Percentiles rank a stretch among this genome's conserved stretches.
phyloP scores from a whole-genome alignment of 2,329 filamentous ascomycete genomes.

The Elsinoe perseae region DNA sequence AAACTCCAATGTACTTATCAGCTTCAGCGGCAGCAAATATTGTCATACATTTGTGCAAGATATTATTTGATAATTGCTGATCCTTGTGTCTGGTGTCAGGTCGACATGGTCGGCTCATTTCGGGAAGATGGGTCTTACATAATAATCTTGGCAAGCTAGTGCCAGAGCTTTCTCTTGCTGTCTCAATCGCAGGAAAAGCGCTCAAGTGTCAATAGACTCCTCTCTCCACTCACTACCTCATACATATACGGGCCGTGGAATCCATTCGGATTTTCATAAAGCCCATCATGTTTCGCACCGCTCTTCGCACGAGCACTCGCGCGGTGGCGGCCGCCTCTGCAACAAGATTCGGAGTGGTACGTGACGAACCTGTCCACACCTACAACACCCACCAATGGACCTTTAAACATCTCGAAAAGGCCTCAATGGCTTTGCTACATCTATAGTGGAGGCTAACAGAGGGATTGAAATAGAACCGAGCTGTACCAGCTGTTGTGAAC shows the following conservation, averaged over 20 bases:
- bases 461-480: slow-evolving; percentile 65
- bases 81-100: neutral
- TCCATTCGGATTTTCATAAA: slow-evolving; percentile 18
- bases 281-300: slow-evolving; percentile 88
- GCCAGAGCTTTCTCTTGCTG: slow-evolving; percentile 14
- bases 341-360: slow-evolving; percentile 88
- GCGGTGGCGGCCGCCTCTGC: slow-evolving; percentile 90
- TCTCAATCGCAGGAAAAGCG: slow-evolving; percentile 15
- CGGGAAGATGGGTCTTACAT: slow-evolving; percentile 8
- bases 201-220: slow-evolving; percentile 17
- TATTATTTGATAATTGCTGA: neutral
- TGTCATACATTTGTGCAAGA: too few species aligned
- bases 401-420: slow-evolving; percentile 31
- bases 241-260: slow-evolving; percentile 18
- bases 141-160: slow-evolving; percentile 8
- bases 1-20: neutral
- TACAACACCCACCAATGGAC: slow-evolving; percentile 34
- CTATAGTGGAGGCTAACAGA: slow-evolving; percentile 37
- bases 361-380: slow-evolving; percentile 44
- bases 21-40: neutral
- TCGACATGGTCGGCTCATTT: slow-evolving; percentile 5
- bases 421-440: slow-evolving; percentile 19
- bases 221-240: slow-evolving; percentile 19
- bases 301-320: slow-evolving; percentile 93
- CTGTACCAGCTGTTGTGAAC: slow-evolving; percentile 71